Base-by-base conservation (phyloP, 495 filamentous ascomycete genomes). In the Hypoxylon rickii region DNA sequence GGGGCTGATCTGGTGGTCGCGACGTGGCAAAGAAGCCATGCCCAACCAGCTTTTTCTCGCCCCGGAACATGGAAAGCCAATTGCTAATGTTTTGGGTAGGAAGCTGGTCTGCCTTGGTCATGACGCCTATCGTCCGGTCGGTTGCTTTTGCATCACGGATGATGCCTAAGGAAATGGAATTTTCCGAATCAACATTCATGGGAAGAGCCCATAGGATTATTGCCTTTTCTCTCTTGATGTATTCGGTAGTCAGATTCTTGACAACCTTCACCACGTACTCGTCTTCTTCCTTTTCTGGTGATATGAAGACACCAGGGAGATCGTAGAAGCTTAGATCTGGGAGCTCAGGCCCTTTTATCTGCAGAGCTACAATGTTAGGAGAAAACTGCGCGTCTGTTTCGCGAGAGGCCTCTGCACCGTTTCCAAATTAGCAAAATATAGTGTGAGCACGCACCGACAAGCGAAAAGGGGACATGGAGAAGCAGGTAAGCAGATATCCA, bases 281-380 rank as follows among this genome's bases (percentile, higher is more conserved):
- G 21, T 89, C 84, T n/a, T 84, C 73, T 2, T 79, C 73, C 4
- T 83, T 73, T 31, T 85, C 82, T 0, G 79, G 73, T 0, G 83
- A 84, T 44, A 83, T 83, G 55, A 95, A 90, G 3, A 93, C 82
- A 0, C 90, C 90, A 0, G 90, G 90, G 0, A 95, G 42, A 58
- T 96, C 90, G 55, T 87, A 92, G 53, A 96, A 91, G 0, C 85
- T 87, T 0, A 95, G 68, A 31, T 86, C 83, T 0, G 88, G 85
- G 0, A 92, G 79, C 0, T 76, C 76, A 0, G 88, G 86, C 0
- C 83, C 87, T 0, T 83, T 83, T 10, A 96, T 89, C 32, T 90
- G 84, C 0, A 96, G 58, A 0, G 82, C 79, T 0, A 96, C 81
- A 0, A 90, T 77, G 44, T 96, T 96, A 0, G 90, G 90, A 0